phyloP scores from a whole-genome alignment of 192 early-diverging fungal species.

The Backusella mclennaniae region DNA sequence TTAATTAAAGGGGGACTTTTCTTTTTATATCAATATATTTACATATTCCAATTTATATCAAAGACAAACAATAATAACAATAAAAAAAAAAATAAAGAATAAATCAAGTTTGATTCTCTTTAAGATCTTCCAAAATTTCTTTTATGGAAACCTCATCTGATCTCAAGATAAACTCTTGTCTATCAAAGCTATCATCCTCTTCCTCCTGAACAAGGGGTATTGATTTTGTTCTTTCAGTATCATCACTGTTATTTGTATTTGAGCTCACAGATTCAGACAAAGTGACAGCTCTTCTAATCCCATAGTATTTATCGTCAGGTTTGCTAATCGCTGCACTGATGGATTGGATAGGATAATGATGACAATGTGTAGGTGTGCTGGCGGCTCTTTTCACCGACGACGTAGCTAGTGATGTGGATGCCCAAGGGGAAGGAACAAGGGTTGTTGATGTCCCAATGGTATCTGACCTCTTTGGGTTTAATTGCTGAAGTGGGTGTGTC shows the following conservation, averaged over 20 bases:
- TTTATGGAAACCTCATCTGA: constrained; percentile 8
- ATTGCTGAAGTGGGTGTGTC: neutral
- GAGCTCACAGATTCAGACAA: neutral
- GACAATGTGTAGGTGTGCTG: constrained; percentile 6
- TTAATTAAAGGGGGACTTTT: no score
- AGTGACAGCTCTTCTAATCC: neutral
- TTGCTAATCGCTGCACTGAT: constrained; percentile 11
- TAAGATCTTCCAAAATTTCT: neutral
- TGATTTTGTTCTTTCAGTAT: neutral
- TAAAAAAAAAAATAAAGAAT: neutral
- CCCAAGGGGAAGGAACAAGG: constrained; percentile 4
- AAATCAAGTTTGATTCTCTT: neutral
- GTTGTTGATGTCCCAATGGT: constrained; percentile 4
- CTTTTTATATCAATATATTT: no score
- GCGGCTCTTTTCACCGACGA: constrained; percentile 2
- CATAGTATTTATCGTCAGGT: constrained; percentile 16
- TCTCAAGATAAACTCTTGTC: constrained; percentile 21
- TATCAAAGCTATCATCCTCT: constrained; percentile 17
- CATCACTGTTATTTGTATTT: neutral
- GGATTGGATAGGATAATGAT: constrained; percentile 4
- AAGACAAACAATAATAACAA: neutral
- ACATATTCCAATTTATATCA: neutral
- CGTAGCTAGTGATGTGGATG: neutral
- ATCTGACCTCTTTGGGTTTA: neutral
- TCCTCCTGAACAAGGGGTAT: neutral